Evolutionary conservation across 2,329 filamentous ascomycete genomes (phyloP).

Genomic region (Keithomyces neogunnii): DNA sequence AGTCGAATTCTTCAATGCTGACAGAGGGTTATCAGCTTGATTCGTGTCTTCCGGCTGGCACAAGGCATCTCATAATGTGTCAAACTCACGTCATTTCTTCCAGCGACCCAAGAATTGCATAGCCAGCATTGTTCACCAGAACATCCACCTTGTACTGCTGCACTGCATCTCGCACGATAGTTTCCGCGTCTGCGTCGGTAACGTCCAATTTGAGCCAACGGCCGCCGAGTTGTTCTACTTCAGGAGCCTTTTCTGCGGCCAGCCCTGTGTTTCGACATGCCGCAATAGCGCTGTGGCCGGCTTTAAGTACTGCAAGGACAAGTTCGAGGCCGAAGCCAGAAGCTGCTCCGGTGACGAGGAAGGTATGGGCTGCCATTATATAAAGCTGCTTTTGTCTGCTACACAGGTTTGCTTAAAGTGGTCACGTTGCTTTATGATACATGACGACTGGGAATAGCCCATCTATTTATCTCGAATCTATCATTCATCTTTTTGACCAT

Average conservation of each 20-base stretch:
- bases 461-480: no score
- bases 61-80: no score
- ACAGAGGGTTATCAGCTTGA: background rate
- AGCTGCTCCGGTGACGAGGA: conserved; percentile 1
- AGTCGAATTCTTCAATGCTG: background rate
- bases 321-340: conserved; percentile 3
- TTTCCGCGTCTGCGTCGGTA: background rate
- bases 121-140: conserved; percentile 1
- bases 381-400: background rate
- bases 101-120: background rate
- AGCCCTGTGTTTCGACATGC: background rate
- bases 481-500: no score
- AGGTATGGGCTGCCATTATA: conserved; percentile 1
- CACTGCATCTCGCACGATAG: background rate
- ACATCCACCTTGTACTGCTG: background rate
- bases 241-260: background rate
- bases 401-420: no score
- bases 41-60: no score
- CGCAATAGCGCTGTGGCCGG: conserved; percentile 1
- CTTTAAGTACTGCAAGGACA: background rate
- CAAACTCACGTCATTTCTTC: conserved; percentile 2
- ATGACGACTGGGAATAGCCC: no score
- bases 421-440: no score
- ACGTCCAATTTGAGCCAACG: conserved; percentile 2
- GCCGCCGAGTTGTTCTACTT: background rate